phyloP scores from a whole-genome alignment of 805 yeast genomes.

The Pachysolen tannophilus region DNA sequence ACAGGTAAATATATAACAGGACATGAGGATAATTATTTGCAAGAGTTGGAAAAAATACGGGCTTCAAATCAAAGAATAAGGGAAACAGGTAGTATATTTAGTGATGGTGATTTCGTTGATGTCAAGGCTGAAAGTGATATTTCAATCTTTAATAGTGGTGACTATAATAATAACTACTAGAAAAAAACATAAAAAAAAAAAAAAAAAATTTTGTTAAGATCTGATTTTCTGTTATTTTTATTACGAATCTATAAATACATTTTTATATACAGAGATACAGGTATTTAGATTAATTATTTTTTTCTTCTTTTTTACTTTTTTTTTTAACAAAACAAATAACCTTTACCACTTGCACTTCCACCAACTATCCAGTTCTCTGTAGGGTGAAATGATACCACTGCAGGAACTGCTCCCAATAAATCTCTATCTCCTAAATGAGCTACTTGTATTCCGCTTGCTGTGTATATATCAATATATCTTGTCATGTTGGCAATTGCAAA shows the following conservation, averaged over 20 bases:
- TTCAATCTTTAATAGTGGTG: conserved; percentile 50
- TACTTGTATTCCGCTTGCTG: conserved; percentile 65
- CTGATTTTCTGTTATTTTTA: background rate
- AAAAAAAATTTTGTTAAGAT: background rate
- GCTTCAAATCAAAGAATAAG: conserved; percentile 61
- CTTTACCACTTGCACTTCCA: conserved; percentile 91
- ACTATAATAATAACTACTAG: conserved; percentile 22
- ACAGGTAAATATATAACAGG: conserved; percentile 96
- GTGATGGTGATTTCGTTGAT: conserved; percentile 44
- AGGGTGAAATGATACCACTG: conserved; percentile 79
- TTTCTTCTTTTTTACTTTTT: background rate
- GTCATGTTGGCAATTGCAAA: conserved; percentile 94
- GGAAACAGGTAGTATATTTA: conserved; percentile 31
- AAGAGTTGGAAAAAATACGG: conserved; percentile 75
- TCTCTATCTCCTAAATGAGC: conserved; percentile 59
- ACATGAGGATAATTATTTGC: conserved; percentile 72
- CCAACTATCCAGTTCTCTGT: conserved; percentile 87
- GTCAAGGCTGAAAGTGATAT: conserved; percentile 73
- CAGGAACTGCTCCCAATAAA: conserved; percentile 83
- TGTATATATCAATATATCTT: conserved; percentile 75
- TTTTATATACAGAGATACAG: background rate
- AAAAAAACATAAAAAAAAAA: background rate
- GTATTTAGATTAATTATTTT: background rate
- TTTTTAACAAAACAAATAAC: conserved; percentile 44
- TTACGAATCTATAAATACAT: too few relatives aligned